These are phyloP conservation scores for Termitomyces sp. DNA, from an alignment of 768 basidiomycete genomes.

Conservation along the genomic window DNA sequence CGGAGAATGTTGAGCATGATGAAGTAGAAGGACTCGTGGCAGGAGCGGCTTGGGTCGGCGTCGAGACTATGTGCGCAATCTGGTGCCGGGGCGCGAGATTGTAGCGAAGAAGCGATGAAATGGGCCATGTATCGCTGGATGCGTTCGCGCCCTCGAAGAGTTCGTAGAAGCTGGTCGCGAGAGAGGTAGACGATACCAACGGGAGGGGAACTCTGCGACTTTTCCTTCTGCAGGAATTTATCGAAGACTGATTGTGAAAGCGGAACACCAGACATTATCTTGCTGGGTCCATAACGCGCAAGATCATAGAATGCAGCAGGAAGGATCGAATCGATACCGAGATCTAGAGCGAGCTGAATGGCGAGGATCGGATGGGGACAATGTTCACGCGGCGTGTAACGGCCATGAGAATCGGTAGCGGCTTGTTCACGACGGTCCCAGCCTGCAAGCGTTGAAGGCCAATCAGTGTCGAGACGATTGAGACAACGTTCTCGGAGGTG, in stretches of 20 bases:
- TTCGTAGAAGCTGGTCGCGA: constrained; percentile 24
- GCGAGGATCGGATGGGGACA: constrained; percentile 66
- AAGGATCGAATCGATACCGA: constrained; percentile 51
- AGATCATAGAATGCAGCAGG: constrained; percentile 72
- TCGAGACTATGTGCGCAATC: constrained; percentile 40
- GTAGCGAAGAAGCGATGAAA: constrained; percentile 55
- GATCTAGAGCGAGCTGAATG: constrained; percentile 64
- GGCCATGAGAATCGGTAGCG: constrained; percentile 42
- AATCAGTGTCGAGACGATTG: constrained; percentile 52
- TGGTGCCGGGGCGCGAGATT: constrained; percentile 37
- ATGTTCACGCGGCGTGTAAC: constrained; percentile 52
- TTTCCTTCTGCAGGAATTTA: constrained; percentile 12
- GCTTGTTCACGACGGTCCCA: constrained; percentile 66
- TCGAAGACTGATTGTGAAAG: constrained; percentile 25
- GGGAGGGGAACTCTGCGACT: constrained; percentile 25
- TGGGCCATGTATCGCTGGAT: constrained; percentile 56
- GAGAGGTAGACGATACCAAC: constrained; percentile 15
- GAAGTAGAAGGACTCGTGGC: constrained; percentile 69
- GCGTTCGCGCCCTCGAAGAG: constrained; percentile 58
- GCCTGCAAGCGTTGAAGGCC: constrained; percentile 58
- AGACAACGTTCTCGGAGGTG: constrained; percentile 59
- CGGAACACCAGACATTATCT: constrained; percentile 51
- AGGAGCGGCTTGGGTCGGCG: constrained; percentile 31
- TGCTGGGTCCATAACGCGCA: constrained; percentile 65
- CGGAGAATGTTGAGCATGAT: constrained; percentile 70